These are phyloP conservation scores for Phlegmacium glaucopus DNA, from an alignment of 768 basidiomycete species.

Conservation along the genomic window DNA sequence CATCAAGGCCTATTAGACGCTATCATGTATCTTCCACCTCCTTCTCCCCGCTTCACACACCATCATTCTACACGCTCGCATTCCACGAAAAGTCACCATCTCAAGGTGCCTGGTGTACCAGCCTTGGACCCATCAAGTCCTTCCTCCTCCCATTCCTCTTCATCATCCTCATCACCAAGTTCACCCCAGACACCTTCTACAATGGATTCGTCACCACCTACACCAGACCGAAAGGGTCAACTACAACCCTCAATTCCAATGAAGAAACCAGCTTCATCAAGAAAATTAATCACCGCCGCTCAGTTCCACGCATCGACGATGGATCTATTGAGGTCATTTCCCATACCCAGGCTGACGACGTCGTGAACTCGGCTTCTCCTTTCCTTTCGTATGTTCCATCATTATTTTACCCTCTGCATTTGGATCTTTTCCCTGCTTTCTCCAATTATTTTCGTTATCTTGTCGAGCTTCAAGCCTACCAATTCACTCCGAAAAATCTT, in stretches of 20 bases:
- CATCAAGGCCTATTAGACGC: conserved; percentile 36
- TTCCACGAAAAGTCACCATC: neutral
- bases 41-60: conserved; percentile 23
- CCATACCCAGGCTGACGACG: conserved; percentile 36
- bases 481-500: too few relatives aligned
- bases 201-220: conserved; percentile 11
- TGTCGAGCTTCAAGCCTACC: too few relatives aligned
- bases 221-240: neutral
- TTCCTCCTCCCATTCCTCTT: conserved; percentile 26
- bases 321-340: conserved; percentile 47
- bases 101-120: neutral
- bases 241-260: neutral
- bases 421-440: neutral
- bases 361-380: conserved; percentile 14
- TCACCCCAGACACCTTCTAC: conserved; percentile 22
- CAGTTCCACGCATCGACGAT: conserved; percentile 34
- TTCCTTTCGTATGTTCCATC: conserved; percentile 1
- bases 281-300: conserved; percentile 13
- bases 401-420: neutral
- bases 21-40: conserved; percentile 19
- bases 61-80: neutral
- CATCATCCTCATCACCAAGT: conserved; percentile 27
- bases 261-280: conserved; percentile 1
- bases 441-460: conserved; percentile 1
- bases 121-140: conserved; percentile 36